Percentiles rank a stretch among this genome's conserved stretches.
These are phyloP conservation scores for Boletus sensibilis DNA, from an alignment of 768 basidiomycete species.

Conservation along the genomic window DNA sequence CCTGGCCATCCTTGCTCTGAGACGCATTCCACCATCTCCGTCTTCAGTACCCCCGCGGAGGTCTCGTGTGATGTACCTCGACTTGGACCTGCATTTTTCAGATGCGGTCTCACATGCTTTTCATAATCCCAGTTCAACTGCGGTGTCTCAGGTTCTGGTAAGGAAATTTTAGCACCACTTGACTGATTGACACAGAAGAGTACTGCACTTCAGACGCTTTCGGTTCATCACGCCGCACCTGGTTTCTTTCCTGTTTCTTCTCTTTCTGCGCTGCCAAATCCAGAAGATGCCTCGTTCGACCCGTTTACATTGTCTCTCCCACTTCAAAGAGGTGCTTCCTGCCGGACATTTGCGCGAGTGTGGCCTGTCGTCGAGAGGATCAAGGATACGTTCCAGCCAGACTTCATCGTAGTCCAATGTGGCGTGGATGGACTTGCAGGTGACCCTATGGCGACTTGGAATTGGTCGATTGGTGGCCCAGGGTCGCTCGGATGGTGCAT, in stretches of 20 bases:
- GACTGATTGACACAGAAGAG: background rate
- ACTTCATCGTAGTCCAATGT: slow-evolving; percentile 81
- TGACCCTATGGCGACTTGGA: slow-evolving; percentile 74
- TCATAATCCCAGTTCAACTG: slow-evolving; percentile 38
- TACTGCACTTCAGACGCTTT: slow-evolving; percentile 55
- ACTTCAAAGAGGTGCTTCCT: slow-evolving; percentile 67
- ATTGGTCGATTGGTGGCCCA: slow-evolving; percentile 58
- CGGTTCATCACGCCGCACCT: slow-evolving; percentile 78
- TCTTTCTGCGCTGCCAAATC: slow-evolving; percentile 46
- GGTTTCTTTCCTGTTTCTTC: slow-evolving; percentile 80
- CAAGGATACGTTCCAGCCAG: slow-evolving; percentile 62
- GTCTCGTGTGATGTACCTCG: slow-evolving; percentile 82
- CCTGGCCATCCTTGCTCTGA: slow-evolving; percentile 74
- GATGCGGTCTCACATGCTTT: slow-evolving; percentile 87
- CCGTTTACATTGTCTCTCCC: slow-evolving; percentile 81
- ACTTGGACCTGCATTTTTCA: slow-evolving; percentile 89
- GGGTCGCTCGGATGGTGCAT: slow-evolving; percentile 76
- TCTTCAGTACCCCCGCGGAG: slow-evolving; percentile 31
- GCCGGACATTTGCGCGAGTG: slow-evolving; percentile 56
- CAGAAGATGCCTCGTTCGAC: slow-evolving; percentile 38
- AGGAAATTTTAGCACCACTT: slow-evolving; percentile 7
- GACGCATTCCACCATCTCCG: slow-evolving; percentile 34
- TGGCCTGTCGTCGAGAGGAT: slow-evolving; percentile 67
- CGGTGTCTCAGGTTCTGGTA: slow-evolving; percentile 48
- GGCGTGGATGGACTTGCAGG: slow-evolving; percentile 86